A percentile compares a stretch with the other conserved stretches of the same genome.
Conservation (phyloP, 768 basidiomycete species). For the Phallus indusiatus region DNA sequence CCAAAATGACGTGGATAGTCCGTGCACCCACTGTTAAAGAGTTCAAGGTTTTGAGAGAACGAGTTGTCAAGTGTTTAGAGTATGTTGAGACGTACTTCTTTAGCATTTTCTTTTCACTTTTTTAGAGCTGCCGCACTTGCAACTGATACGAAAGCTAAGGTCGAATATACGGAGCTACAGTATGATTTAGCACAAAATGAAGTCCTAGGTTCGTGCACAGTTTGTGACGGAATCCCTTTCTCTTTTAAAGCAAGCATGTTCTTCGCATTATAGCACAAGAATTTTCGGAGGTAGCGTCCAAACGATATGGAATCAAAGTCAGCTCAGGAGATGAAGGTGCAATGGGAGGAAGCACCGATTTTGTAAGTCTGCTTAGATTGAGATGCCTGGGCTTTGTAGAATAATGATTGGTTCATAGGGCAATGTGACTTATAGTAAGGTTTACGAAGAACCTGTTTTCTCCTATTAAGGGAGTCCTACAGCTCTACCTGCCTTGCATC, state of each 20-base stretch:
- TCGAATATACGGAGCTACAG: no score
- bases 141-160: conserved; percentile 8
- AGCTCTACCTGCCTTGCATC: conserved; percentile 21
- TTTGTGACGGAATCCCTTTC: neutral
- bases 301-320: conserved; percentile 36
- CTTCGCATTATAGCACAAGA: conserved; percentile 33
- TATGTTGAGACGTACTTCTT: conserved; percentile 14
- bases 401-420: conserved; percentile 1
- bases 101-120: conserved; percentile 6
- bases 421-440: conserved; percentile 42
- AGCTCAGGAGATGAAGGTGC: conserved; percentile 30
- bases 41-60: conserved; percentile 13
- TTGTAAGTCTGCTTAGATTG: conserved; percentile 38
- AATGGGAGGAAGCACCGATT: conserved; percentile 63
- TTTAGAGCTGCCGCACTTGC: conserved; percentile 13
- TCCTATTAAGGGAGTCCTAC: neutral
- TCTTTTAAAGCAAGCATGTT: no score
- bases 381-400: neutral
- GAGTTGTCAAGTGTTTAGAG: conserved; percentile 22
- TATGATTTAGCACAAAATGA: neutral
- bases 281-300: conserved; percentile 38
- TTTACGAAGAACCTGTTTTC: neutral
- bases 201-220: neutral
- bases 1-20: conserved; percentile 20
- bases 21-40: conserved; percentile 18